Base-by-base conservation (phyloP, 2,329 filamentous ascomycete species). In the Apiospora sp. region DNA sequence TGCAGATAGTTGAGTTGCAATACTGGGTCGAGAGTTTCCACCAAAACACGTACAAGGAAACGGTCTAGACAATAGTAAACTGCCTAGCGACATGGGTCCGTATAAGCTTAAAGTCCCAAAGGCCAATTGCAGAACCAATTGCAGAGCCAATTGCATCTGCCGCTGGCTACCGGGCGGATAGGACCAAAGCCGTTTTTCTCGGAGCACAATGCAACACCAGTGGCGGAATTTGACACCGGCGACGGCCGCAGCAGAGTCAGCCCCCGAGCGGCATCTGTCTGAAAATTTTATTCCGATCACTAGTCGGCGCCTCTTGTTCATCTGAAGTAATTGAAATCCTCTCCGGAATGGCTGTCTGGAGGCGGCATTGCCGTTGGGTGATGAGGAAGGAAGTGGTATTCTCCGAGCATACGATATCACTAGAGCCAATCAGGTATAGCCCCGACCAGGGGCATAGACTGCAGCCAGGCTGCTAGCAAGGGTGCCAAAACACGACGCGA, bases 401-500 rank as follows among this genome's bases (percentile, higher is more conserved):
- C 41, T 41, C 58, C 58, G 58, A 64, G 19, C 41, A 64, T 64
- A 41, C 34, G 0, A 19, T 10, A 22, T 22, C 58, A 10, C 58
- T 64, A 64, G 58, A n/a, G 22, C 58, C 34, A 24, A 22, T 24
- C 19, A 37, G 58, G 58, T 22, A n/a, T 64, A 64, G 58, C 19
- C 19, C 14, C 43, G 3, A 41, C 67, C 16, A 46, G 67, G 44
- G 67, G 27, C 37, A 49, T 48, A 16, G 44, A 69, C 44, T 19
- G 67, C 44, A 69, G 34, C 19, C 27, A 41, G 22, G 34, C 22
- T 13, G 68, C 68, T 79, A 77, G 78, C 79, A 64, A 76, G 79
- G 73, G 72, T 75, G 73, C 68, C 77, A 76, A 86, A 87, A 87
- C 86, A 82, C 82, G 74, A 85, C 78, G 79, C 85, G 85, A 87